Conservation (phyloP, 2,329 filamentous ascomycete genomes). For the Ophiostoma perfectum region DNA sequence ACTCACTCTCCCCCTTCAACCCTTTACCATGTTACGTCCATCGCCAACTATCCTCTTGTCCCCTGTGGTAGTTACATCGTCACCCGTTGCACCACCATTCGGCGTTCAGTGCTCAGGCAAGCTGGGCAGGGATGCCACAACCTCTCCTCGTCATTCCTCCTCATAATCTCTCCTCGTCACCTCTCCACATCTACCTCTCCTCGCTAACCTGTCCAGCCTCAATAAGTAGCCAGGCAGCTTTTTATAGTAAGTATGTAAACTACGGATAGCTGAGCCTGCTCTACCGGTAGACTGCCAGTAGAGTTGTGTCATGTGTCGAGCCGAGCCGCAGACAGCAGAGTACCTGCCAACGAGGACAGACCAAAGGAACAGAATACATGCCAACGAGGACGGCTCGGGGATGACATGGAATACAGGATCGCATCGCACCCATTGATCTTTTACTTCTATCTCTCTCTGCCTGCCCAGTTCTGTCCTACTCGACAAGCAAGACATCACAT, state of each 20-base stretch:
- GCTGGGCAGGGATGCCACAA: not conserved
- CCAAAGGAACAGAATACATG: not conserved
- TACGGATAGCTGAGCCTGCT: not conserved
- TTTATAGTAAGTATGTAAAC: not conserved
- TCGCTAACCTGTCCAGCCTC: too few relatives aligned
- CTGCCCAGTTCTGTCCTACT: constrained; percentile 5
- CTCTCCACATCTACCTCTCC: too few relatives aligned
- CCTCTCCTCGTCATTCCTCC: too few relatives aligned
- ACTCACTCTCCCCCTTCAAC: not conserved
- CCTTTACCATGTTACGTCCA: not conserved
- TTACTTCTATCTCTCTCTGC: not conserved
- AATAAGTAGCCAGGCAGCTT: too few relatives aligned
- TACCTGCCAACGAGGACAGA: not conserved
- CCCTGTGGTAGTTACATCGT: not conserved
- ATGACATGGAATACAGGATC: not conserved
- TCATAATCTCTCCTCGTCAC: too few relatives aligned
- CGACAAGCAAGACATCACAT: constrained; percentile 19
- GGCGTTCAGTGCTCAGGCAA: not conserved
- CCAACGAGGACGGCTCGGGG: not conserved
- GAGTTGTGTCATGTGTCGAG: not conserved
- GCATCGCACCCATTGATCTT: not conserved
- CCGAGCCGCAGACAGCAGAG: not conserved
- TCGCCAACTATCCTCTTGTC: not conserved
- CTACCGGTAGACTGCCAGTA: not conserved
- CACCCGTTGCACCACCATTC: constrained; percentile 7